Percentiles rank a stretch among this genome's conserved stretches.
These are phyloP conservation scores for Zoysia matrella DNA, from an alignment of 202 grass and related monocot species.

Conservation along the genomic window DNA sequence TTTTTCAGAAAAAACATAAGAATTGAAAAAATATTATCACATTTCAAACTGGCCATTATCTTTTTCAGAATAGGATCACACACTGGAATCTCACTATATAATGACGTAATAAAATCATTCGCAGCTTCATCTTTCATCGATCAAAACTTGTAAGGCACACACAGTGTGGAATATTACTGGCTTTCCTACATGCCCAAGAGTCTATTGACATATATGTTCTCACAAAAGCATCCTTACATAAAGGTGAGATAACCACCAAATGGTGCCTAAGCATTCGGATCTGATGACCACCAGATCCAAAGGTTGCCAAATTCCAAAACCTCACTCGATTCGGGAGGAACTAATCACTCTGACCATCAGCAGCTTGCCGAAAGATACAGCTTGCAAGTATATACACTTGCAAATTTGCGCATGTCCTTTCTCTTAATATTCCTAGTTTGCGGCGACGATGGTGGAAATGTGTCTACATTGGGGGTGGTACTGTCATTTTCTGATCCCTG, in stretches of 20 bases:
- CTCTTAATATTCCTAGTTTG: constrained; percentile 19
- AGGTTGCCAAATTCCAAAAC: constrained; percentile 22
- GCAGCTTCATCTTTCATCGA: no score
- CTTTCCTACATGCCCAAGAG: no score
- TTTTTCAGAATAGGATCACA: no score
- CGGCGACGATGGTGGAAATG: neutral
- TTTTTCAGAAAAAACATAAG: no score
- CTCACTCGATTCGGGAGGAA: neutral
- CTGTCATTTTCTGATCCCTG: constrained; percentile 8
- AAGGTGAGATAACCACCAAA: constrained; percentile 1
- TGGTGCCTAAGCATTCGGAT: neutral
- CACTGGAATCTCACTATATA: no score
- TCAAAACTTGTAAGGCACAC: no score
- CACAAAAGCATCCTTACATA: neutral
- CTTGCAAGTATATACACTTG: no score
- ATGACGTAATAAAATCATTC: no score
- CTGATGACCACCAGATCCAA: constrained; percentile 1
- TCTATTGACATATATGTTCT: neutral
- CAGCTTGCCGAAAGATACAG: constrained; percentile 16
- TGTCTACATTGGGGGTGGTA: neutral
- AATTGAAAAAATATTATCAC: no score
- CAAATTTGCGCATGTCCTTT: neutral
- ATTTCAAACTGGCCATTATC: no score
- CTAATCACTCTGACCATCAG: neutral
- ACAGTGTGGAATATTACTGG: no score